Evolutionary conservation across 345 rosid genomes (phyloP).

Genomic region (Arabidopsis suecica): DNA sequence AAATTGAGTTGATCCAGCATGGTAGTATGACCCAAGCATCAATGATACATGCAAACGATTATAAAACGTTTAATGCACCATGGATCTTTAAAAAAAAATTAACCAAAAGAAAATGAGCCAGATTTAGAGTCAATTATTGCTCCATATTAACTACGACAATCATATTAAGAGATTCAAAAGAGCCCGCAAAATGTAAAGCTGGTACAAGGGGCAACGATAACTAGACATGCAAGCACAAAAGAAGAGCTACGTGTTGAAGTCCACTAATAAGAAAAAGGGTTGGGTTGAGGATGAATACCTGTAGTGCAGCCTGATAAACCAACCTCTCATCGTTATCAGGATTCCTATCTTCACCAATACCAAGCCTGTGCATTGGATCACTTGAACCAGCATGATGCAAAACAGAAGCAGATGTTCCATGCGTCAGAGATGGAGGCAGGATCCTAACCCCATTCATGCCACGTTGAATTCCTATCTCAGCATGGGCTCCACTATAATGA

Average conservation of each 20-base stretch:
- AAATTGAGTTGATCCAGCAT: constrained; percentile 13
- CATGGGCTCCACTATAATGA: constrained; percentile 45
- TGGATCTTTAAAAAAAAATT: constrained; percentile 8
- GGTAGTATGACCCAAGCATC: constrained; percentile 23
- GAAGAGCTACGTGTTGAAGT: constrained; percentile 22
- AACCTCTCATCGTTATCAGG: constrained; percentile 71
- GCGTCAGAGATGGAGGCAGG: constrained; percentile 66
- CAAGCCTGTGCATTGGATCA: constrained; percentile 53
- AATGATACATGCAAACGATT: background rate
- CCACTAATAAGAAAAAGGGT: background rate
- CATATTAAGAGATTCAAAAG: constrained; percentile 23
- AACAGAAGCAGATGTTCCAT: constrained; percentile 51
- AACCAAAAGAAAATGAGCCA: background rate
- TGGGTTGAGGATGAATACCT: constrained; percentile 58
- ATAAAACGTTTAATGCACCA: constrained; percentile 8
- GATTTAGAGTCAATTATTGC: background rate
- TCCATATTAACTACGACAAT: constrained; percentile 9
- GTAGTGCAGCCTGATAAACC: constrained; percentile 88
- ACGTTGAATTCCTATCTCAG: constrained; percentile 56
- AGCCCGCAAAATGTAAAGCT: constrained; percentile 17
- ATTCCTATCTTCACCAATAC: constrained; percentile 60
- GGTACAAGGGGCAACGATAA: background rate
- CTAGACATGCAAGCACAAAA: constrained; percentile 7
- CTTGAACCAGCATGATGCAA: constrained; percentile 57
- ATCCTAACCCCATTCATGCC: constrained; percentile 69